A percentile compares a stretch with the other conserved stretches of the same genome.
Conservation (phyloP, 768 basidiomycete species). For the Hygrocybe punicea region DNA sequence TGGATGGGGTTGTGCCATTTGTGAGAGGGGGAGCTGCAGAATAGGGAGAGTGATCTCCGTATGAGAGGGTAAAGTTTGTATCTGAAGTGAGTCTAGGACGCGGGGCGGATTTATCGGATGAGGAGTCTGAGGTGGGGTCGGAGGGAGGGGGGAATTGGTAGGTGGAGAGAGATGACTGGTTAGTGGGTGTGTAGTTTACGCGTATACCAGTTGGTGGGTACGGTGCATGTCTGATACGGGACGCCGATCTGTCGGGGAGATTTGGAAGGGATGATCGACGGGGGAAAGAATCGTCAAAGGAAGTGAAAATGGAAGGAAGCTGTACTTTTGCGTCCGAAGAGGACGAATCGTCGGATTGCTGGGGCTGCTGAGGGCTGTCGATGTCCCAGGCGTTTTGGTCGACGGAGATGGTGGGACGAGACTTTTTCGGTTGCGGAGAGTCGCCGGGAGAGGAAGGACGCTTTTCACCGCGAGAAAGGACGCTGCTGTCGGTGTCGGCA, state of each 20-base stretch:
- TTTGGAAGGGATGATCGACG: constrained; percentile 66
- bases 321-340: constrained; percentile 55
- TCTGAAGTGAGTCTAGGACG: constrained; percentile 31
- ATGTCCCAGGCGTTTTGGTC: constrained; percentile 24
- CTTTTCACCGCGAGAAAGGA: constrained; percentile 59
- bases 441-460: constrained; percentile 53
- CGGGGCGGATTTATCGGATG: constrained; percentile 30
- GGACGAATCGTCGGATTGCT: constrained; percentile 38
- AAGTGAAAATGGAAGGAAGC: constrained; percentile 71
- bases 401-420: constrained; percentile 30
- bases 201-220: constrained; percentile 51
- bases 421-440: constrained; percentile 53
- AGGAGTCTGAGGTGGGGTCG: constrained; percentile 18
- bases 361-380: constrained; percentile 22
- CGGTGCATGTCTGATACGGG: constrained; percentile 53
- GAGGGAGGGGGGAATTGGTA: constrained; percentile 41
- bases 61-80: not conserved
- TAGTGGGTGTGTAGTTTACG: constrained; percentile 44
- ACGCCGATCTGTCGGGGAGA: constrained; percentile 45
- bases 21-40: constrained; percentile 1
- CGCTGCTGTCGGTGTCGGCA: constrained; percentile 63
- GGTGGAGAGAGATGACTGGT: constrained; percentile 31
- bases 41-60: constrained; percentile 1
- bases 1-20: constrained; percentile 1
- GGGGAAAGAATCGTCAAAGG: constrained; percentile 59